Base-by-base conservation (phyloP, 2,329 filamentous ascomycete species). In the Fusarium vanettenii region DNA sequence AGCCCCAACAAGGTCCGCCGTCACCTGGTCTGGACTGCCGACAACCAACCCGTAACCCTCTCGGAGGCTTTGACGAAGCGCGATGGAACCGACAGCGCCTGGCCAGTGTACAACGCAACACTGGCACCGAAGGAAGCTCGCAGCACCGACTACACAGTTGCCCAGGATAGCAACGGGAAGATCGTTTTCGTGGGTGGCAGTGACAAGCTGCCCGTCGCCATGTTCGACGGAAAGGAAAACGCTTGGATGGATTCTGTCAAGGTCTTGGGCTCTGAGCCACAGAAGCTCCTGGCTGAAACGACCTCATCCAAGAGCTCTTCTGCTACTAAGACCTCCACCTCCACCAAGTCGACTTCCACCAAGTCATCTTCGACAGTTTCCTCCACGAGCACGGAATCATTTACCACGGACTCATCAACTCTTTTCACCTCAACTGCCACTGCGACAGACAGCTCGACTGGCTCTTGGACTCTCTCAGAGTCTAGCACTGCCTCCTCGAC, bases 161-260 rank as follows among this genome's bases (percentile, higher is more conserved):
- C 95, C 0, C 89, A 92, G 76, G 91, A 90, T 70, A 79, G 87
- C 1, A 84, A 89, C 72, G 94, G 93, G 5, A 84, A 92, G 73
- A 90, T 96, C 2, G 93, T 97, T 16, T 91, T 97, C 70, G 91
- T 92, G n/a, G 94, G 95, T 52, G 95, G 95, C 29, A 91, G 89
- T 76, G 82, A 86, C 7, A 84, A 92, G 2, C 89, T 93, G 70
- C 88, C 93, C 0, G 80, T 98, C 6, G 90, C 89, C 73, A 90
- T 98, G 69, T 98, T 98, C 82, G 88, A 97, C 78, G 91, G 91
- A 52, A 89, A 87, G 13, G 84, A 90, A 55, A 98, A 98, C 81
- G 85, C 87, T 55, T 98, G 96, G 96, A 83, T 93, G 25, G 92
- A 98, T 79, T 87, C 93, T 1, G 90, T 90, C 0, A 84, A 88